Evolutionary conservation across 2,329 filamentous ascomycete species (phyloP), one percentile per base, ranked within the genome.

Genomic region (Sclerotinia minor): DNA sequence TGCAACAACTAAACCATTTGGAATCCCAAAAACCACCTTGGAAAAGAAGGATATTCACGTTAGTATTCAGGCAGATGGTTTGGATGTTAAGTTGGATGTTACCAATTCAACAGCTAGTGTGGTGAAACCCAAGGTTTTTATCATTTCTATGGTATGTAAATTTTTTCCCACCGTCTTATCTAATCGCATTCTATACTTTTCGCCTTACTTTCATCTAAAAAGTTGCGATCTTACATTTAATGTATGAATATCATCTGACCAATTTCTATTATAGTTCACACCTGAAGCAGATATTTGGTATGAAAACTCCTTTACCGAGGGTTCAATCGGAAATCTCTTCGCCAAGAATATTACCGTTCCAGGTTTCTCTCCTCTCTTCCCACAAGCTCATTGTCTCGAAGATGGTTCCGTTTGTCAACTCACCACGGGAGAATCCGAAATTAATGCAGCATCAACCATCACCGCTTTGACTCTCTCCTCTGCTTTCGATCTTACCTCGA

Each of bases 391-490:
- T 76, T 94, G 90, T 77, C 88, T 85, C 0, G 78, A 79, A 15
- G 79, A 87, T 72, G 81, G 83, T 41, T 80, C 83, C 3, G 79
- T 93, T 59, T 93, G 91, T 78, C 89, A 92, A 75, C 73, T 92
- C 57, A 86, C 87, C 11, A 86, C 87, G 1, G 89, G 89, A 67
- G 88, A 89, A 76, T 82, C 83, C 13, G 89, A 92, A 78, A 91
- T 93, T 80, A 94, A 93, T 75, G 89, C 91, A 0, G 91, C 91
- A 0, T 79, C 84, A 8, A 88, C 88, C 0, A 83, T 91, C 69
- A 83, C 83, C 58, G 85, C 90, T 0, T 80, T 92, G 13, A 80
- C 85, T n/a, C 81, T 88, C 19, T 89, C 86, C 0, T 76, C 80
- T 1, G 75, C 79, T 15, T 92, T 93, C 76, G 83, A 92, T 77